Conservation (phyloP, 192 early-diverging fungal genomes). For the Rhizoclosmatium sp. region DNA sequence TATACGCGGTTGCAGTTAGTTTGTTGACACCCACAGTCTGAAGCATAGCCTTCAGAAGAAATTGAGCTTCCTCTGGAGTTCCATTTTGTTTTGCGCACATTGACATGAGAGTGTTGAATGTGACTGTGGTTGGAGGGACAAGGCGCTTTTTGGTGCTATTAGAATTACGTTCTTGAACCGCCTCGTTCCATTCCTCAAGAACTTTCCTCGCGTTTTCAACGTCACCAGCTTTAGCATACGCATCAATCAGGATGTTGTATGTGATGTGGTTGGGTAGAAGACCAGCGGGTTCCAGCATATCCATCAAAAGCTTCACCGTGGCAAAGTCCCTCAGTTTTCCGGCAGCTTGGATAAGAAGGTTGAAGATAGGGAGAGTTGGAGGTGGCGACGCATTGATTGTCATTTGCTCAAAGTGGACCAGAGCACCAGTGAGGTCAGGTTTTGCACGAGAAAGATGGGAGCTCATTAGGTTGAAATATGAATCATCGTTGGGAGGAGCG, state of each 20-base stretch:
- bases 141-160: background rate
- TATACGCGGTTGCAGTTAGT: conserved; percentile 37
- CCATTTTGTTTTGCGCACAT: conserved; percentile 17
- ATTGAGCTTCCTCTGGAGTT: conserved; percentile 17
- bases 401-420: conserved; percentile 22
- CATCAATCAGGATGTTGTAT: conserved; percentile 43
- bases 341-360: conserved; percentile 41
- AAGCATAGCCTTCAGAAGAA: conserved; percentile 28
- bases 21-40: conserved; percentile 17
- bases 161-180: background rate
- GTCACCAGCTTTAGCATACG: conserved; percentile 37
- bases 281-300: conserved; percentile 27
- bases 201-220: background rate
- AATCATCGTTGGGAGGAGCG: conserved; percentile 3
- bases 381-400: background rate
- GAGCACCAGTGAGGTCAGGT: conserved; percentile 2
- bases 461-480: conserved; percentile 26
- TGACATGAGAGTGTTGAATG: conserved; percentile 38
- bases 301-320: conserved; percentile 12
- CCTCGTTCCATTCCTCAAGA: conserved; percentile 10
- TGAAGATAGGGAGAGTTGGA: conserved; percentile 36
- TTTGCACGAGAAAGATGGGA: background rate
- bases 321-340: conserved; percentile 32
- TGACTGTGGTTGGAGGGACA: conserved; percentile 16
- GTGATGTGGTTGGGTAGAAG: conserved; percentile 35